Conservation (phyloP, 2,329 filamentous ascomycete species). For the Cladosporium austrohemisphaericum region DNA sequence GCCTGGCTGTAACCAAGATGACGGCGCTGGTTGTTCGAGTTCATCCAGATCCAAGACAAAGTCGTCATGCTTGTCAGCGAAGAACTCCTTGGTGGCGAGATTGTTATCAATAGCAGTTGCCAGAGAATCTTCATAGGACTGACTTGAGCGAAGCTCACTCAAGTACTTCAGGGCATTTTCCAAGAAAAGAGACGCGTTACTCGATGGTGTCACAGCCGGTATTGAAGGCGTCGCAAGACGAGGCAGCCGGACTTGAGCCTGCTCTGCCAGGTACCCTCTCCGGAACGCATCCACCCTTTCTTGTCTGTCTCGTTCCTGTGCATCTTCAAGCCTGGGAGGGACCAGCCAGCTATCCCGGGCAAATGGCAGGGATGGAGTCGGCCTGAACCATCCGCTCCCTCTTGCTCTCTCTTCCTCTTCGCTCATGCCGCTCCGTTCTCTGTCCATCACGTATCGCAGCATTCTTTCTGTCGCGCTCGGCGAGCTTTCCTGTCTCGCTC, state of each 20-base stretch:
- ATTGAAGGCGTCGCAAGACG: constrained; percentile 27
- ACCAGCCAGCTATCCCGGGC: constrained; percentile 26
- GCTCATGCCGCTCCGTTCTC: constrained; percentile 34
- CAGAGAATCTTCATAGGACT: constrained; percentile 52
- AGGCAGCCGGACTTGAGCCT: constrained; percentile 28
- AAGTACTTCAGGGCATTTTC: constrained; percentile 61
- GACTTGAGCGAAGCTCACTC: constrained; percentile 53
- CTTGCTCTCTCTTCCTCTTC: constrained; percentile 34
- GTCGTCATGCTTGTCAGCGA: constrained; percentile 51
- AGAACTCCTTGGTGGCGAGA: constrained; percentile 52
- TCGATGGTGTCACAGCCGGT: constrained; percentile 2
- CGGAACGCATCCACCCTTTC: constrained; percentile 34
- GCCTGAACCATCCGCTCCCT: constrained; percentile 32
- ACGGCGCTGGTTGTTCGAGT: constrained; percentile 50
- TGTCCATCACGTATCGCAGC: constrained; percentile 39
- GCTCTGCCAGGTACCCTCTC: constrained; percentile 33
- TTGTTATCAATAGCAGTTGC: constrained; percentile 51
- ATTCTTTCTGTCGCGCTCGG: constrained; percentile 35
- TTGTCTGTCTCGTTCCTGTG: constrained; percentile 19
- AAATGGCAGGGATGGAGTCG: too few relatives aligned
- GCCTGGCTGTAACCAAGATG: constrained; percentile 61
- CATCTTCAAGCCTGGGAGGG: constrained; percentile 17
- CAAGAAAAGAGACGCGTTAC: constrained; percentile 29
- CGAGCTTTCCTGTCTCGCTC: constrained; percentile 30
- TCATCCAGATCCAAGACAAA: constrained; percentile 55